Evolutionary conservation across 2,329 filamentous ascomycete genomes (phyloP).

Genomic region (Xylariaceae sp.): DNA sequence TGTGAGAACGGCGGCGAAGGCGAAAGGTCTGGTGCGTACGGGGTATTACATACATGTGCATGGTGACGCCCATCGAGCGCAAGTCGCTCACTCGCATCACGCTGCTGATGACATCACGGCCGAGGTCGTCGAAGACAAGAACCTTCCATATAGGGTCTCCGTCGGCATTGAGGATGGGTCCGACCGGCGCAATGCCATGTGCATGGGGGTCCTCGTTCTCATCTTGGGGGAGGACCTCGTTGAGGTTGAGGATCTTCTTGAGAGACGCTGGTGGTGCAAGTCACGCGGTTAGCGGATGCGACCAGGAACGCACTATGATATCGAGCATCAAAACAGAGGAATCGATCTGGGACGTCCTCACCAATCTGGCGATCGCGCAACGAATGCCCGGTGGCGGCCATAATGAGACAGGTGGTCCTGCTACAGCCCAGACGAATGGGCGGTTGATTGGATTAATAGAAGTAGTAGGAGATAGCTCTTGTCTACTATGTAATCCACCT

Average conservation of each 20-base stretch:
- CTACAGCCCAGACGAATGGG: constrained; percentile 2
- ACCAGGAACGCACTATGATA: background rate
- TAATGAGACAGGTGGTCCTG: constrained; percentile 16
- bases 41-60: constrained; percentile 80
- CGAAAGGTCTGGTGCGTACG: constrained; percentile 1
- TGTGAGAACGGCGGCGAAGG: background rate
- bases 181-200: constrained; percentile 62
- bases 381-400: constrained; percentile 25
- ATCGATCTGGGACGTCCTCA: constrained; percentile 11
- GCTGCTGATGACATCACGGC: constrained; percentile 93
- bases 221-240: constrained; percentile 61
- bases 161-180: constrained; percentile 78
- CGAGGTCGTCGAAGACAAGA: constrained; percentile 85
- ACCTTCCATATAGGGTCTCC: constrained; percentile 98
- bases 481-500: constrained; percentile 8
- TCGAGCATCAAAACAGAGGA: background rate
- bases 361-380: constrained; percentile 33
- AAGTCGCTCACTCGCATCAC: constrained; percentile 91
- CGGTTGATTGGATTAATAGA: background rate
- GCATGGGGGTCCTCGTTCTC: constrained; percentile 58
- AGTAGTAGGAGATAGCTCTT: constrained; percentile 6
- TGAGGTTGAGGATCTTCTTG: constrained; percentile 92
- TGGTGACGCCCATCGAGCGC: constrained; percentile 88
- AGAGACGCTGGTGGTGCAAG: constrained; percentile 59
- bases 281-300: background rate